Evolutionary conservation across 2,329 filamentous ascomycete genomes (phyloP), one percentile per base, ranked within the genome.

Genomic region (Tolypocladium nubicola): DNA sequence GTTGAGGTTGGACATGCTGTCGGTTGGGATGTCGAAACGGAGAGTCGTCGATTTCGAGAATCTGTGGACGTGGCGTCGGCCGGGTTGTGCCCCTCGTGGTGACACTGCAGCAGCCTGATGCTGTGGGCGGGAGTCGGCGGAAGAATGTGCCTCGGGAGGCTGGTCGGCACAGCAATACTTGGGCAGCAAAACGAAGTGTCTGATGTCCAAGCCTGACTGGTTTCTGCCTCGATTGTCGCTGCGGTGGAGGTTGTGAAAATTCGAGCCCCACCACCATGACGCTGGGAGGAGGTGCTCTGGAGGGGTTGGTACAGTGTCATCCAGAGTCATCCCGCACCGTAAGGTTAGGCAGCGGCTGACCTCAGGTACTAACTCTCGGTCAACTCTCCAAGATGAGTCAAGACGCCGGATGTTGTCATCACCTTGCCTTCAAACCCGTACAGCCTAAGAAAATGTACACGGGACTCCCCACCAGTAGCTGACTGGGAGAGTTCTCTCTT

Each of bases 1-100:
- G 73, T 96, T 91, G 68, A 90, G 88, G 73, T 92, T 86, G 66
- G 92, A 88, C 91, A 96, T 96, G 68, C 57, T 80, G 64, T 59
- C 54, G 57, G 60, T 58, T 62, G 35, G 40, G 53, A 53, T 55
- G 57, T 30, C 40, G 53, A 43, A 35, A 26, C 30, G 47, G 39
- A 43, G 60, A 26, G 43, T n/a, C 13, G 55, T 37, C 23, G 56
- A 52, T 21, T 43, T 39, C 52, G 35, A n/a, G 26, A 26, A 50
- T 21, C 39, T 33, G 47, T n/a, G 9, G 30, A 47, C 45, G 26
- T 30, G 45, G 45, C 14, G 16, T 55, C 40, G 39, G 53, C 39
- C 19, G 40, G 16, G 13, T 54, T 40, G 39, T 26, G 37, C 52
- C 52, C 26, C 30, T 30, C 10, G 21, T 14, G 8, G 39, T 41